These are phyloP conservation scores for Trichodelitschia bisporula DNA, from an alignment of 495 filamentous ascomycete species.

Conservation along the genomic window DNA sequence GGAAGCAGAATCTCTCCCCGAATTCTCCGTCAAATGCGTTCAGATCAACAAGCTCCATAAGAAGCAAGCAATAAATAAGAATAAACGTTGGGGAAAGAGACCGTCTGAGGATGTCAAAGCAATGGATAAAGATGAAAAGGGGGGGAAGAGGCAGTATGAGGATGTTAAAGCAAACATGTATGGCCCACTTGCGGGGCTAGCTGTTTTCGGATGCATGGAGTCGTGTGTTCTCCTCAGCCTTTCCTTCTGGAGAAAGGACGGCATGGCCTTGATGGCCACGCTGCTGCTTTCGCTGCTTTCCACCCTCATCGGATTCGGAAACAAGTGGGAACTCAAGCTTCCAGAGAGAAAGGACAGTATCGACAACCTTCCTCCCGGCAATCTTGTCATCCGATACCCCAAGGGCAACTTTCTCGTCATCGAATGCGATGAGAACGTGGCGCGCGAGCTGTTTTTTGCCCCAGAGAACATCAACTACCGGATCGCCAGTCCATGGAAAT, in stretches of 20 bases:
- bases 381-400: slow-evolving; percentile 17
- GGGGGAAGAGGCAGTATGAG: too few relatives aligned
- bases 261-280: slow-evolving; percentile 20
- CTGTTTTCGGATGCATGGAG: slow-evolving; percentile 17
- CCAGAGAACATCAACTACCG: slow-evolving; percentile 20
- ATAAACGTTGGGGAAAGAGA: too few relatives aligned
- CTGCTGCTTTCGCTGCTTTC: slow-evolving; percentile 21
- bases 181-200: slow-evolving; percentile 16
- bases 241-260: slow-evolving; percentile 16
- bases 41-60: slow-evolving; percentile 11
- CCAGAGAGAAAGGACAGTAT: slow-evolving; percentile 5
- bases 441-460: slow-evolving; percentile 18
- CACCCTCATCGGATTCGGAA: slow-evolving; percentile 18
- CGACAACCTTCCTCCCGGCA: slow-evolving; percentile 8
- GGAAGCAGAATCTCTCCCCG: slow-evolving; percentile 9
- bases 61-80: too few relatives aligned
- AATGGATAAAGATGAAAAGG: too few relatives aligned
- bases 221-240: slow-evolving; percentile 14
- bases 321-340: slow-evolving; percentile 18
- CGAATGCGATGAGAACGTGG: slow-evolving; percentile 16
- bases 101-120: too few relatives aligned
- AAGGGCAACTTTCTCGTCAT: slow-evolving; percentile 18
- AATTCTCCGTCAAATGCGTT: slow-evolving; percentile 19
- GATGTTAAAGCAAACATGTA: slow-evolving; percentile 12
- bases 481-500: slow-evolving; percentile 11